phyloP scores from a whole-genome alignment of 208 protist species.

The Crithidia sp. region DNA sequence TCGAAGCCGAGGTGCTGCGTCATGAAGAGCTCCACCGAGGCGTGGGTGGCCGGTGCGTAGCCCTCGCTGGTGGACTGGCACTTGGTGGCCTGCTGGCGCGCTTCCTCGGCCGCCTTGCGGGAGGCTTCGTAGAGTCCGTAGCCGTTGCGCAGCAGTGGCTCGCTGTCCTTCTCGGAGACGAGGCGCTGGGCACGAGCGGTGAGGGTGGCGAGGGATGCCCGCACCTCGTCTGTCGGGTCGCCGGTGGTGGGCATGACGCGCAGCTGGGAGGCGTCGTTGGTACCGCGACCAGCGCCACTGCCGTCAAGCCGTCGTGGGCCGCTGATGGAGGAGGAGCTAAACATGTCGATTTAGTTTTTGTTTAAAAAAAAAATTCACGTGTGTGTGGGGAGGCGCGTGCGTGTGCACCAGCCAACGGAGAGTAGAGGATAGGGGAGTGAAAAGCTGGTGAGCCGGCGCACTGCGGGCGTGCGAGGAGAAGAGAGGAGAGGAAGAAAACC shows the following conservation, averaged over 20 bases:
- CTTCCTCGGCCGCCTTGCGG: constrained; percentile 43
- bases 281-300: constrained; percentile 4
- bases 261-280: constrained; percentile 16
- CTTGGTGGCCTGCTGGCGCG: constrained; percentile 35
- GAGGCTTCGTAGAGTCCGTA: constrained; percentile 74
- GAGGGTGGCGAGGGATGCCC: constrained; percentile 64
- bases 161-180: constrained; percentile 44
- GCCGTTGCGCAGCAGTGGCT: constrained; percentile 66
- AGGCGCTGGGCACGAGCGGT: constrained; percentile 75
- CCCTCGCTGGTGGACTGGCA: constrained; percentile 39
- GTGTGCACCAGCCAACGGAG: neutral
- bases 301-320: constrained; percentile 19
- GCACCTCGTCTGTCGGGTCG: constrained; percentile 67
- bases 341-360: constrained; percentile 11
- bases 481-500: too few relatives aligned
- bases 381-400: neutral
- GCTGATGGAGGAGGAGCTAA: constrained; percentile 21
- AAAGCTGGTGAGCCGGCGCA: too few relatives aligned
- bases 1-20: constrained; percentile 81
- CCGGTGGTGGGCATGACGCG: constrained; percentile 35
- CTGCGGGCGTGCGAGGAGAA: too few relatives aligned
- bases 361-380: neutral
- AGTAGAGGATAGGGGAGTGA: too few relatives aligned
- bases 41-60: constrained; percentile 48
- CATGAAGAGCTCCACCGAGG: constrained; percentile 87